Evolutionary conservation across 2,329 filamentous ascomycete genomes (phyloP), one percentile per base, ranked within the genome.

Genomic region (Cordyceps farinosa): DNA sequence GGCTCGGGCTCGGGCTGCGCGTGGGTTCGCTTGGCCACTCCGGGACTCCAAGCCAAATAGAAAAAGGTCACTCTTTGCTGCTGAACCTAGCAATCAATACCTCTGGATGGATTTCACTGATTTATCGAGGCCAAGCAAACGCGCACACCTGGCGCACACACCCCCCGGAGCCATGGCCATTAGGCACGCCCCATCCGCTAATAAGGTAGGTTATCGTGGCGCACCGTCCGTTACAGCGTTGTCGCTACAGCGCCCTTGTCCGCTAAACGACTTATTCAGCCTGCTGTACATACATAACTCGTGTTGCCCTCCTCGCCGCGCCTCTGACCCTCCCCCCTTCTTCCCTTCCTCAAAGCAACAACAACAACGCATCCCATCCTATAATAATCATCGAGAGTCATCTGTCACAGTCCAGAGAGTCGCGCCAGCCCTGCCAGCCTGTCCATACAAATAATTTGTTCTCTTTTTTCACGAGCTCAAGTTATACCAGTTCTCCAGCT

Each of bases 321-420:
- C 67, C 69, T 74, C 74, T 73, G 9, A 34, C 60, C 74, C 72
- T 75, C 70, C 69, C 71, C 68, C 64, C 70, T 69, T 72, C 73
- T 75, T 71, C 67, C 72, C 59, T 62, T 53, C 53, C 42, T 69
- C 65, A 77, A 79, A 79, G 74, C 78, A 82, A 80, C 77, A 82
- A 76, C 76, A 81, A 78, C 75, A 78, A 77, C 73, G 71, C 65
- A 78, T 76, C 75, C 76, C 80, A 80, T 73, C 79, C 75, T 75
- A 79, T 75, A 74, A 77, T 78, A 80, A 76, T 72, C 72, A 79
- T 76, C 75, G 77, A 83, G 82, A 83, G 79, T 83, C 79, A 79
- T 77, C 78, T 80, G 83, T 86, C 83, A 83, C 84, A 83, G 84
- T 82, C 79, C 77, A 75, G 82, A 82, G 81, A 76, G 77, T 85